These are phyloP conservation scores for Elsinoe arachidis DNA, from an alignment of 2,329 filamentous ascomycete species.

Conservation along the genomic window DNA sequence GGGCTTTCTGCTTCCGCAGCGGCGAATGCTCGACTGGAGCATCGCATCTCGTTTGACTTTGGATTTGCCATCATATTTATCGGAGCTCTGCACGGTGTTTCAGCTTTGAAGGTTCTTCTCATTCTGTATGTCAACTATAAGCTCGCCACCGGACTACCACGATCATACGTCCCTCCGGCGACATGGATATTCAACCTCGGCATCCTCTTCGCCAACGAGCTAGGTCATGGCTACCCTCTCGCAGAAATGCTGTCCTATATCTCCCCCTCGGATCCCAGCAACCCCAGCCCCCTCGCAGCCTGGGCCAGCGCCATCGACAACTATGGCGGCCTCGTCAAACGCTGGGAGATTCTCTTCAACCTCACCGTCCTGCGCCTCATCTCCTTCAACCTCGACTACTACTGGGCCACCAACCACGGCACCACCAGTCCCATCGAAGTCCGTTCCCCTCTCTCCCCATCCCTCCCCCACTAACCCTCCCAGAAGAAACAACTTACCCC, in stretches of 20 bases:
- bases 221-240: slow-evolving; percentile 69
- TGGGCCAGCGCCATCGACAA: slow-evolving; percentile 68
- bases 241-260: slow-evolving; percentile 51
- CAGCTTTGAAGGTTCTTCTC: slow-evolving; percentile 67
- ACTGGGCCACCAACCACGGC: slow-evolving; percentile 70
- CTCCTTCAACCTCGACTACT: slow-evolving; percentile 95
- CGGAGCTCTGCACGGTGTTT: slow-evolving; percentile 72
- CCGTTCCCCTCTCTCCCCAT: slow-evolving; percentile 29
- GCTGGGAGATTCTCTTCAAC: slow-evolving; percentile 98
- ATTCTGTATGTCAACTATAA: slow-evolving; percentile 79
- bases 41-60: slow-evolving; percentile 74
- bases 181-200: slow-evolving; percentile 89
- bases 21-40: slow-evolving; percentile 48
- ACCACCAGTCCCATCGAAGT: slow-evolving; percentile 71
- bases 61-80: slow-evolving; percentile 74
- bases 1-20: slow-evolving; percentile 39
- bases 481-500: slow-evolving; percentile 97
- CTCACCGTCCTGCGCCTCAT: slow-evolving; percentile 85
- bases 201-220: slow-evolving; percentile 82
- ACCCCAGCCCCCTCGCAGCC: slow-evolving; percentile 29
- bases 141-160: slow-evolving; percentile 64
- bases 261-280: slow-evolving; percentile 32
- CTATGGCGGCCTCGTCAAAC: slow-evolving; percentile 71
- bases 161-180: slow-evolving; percentile 58
- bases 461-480: slow-evolving; percentile 48